A percentile compares a stretch with the other conserved stretches of the same genome.
phyloP scores from a whole-genome alignment of 2,329 filamentous ascomycete species.

The Penicillium sp. region DNA sequence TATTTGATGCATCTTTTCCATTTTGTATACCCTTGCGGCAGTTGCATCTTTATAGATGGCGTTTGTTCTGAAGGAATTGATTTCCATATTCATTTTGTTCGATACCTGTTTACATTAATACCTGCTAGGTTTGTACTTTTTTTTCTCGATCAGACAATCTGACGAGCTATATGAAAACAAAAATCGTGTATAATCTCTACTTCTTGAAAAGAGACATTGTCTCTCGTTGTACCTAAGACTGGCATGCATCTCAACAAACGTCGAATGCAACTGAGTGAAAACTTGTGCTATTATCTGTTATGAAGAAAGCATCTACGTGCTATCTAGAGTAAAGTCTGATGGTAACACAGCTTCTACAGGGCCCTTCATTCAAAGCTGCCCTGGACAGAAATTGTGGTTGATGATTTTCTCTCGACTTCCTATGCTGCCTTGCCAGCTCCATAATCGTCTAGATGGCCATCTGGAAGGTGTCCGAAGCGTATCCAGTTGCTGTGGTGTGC shows the following conservation, averaged over 20 bases:
- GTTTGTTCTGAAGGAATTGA: constrained; percentile 26
- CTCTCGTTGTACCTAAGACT: neutral
- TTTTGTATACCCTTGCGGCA: constrained; percentile 34
- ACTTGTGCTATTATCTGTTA: neutral
- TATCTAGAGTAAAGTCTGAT: neutral
- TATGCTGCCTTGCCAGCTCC: neutral
- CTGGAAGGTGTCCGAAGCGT: neutral
- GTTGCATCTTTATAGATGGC: constrained; percentile 36
- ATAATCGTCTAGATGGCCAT: neutral
- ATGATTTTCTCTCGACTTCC: neutral
- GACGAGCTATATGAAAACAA: constrained; percentile 1
- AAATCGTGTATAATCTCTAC: neutral
- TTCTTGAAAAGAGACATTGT: neutral
- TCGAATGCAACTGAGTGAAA: neutral
- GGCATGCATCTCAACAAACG: neutral
- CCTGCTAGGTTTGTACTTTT: neutral
- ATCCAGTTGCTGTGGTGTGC: neutral
- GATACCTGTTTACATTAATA: constrained; percentile 11
- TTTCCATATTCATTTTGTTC: constrained; percentile 16
- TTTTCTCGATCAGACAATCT: neutral
- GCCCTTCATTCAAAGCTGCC: neutral
- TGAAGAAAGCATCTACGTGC: neutral
- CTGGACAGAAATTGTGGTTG: neutral
- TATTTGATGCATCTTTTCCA: constrained; percentile 14
- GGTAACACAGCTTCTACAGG: neutral